Base-by-base conservation (phyloP, 345 rosid genomes). In the Eucalyptus polybractea region DNA sequence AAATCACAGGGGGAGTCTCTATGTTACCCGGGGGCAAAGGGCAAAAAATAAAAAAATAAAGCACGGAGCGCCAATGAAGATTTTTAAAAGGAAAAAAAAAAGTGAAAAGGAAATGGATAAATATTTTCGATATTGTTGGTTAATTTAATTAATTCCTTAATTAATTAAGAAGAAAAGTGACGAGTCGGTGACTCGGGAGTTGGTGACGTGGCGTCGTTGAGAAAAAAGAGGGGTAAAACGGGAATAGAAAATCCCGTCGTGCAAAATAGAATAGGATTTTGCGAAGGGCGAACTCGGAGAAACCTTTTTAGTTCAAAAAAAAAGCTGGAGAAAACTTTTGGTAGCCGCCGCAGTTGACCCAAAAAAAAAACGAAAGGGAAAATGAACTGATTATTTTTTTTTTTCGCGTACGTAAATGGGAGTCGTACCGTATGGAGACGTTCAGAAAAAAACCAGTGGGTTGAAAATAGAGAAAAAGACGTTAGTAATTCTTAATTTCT, bases 1-100 rank as follows among this genome's bases (percentile, higher is more conserved):
- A 93, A 93, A 94, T 96, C 94, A 91, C 91, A 67, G 25, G 60
- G 85, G 80, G 33, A 47, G 54, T 24, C 49, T 51, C 19, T 51
- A 17, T 51, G 54, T 51, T 51, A 51, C 21, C 54, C 21, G 91
- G 33, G 76, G 40, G 40, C 37, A 56, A 24, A 56, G 6, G 29
- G 29, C 27, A 24, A 25, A 25, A 58, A 60, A 60, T 42, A 3
- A 0, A 17, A 40, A 40, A 86, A 81, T 89, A 86, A 91, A 86
- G 89, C 90, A 87, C 88, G 91, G 51, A 85, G 86, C 92, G 91
- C 91, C 91, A 86, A 89, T 81, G 80, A 50, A 22, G 22, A 21
- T 56, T n/a, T 11, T n/a, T 11, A 31, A 80, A 24, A 50, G 7
- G 24, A 4, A 69, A 69, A 17, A 58, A 86, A 60, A 49, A 17